Base-by-base conservation (phyloP, 306 rosid genomes). In the Alnus rubra region DNA sequence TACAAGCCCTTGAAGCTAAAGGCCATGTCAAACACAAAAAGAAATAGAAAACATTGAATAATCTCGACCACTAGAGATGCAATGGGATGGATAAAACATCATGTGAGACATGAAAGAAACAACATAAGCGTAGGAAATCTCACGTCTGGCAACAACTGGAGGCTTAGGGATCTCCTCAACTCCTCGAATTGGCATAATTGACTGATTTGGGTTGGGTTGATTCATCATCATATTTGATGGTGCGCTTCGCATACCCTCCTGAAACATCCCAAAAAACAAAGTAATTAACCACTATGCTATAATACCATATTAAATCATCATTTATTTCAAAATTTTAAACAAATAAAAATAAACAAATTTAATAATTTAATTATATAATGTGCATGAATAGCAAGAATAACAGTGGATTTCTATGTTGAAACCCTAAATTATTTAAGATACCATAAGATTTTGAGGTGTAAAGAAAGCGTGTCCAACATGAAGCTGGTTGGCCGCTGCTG, bases 191-290 rank as follows among this genome's bases (percentile, higher is more conserved):
- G 84, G 88, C 86, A 88, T 83, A 4, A 79, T 35, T 37, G 84
- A 85, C 73, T 91, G 89, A 81, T 76, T 88, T 60, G 82, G 91
- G 80, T 71, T 86, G 8, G 92, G 93, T 84, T 89, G 97, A 82
- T 83, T 89, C 58, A 82, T 82, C 83, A 86, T 49, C 82, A 87
- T 82, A 63, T 88, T 91, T 78, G 92, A 49, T 47, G 93, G 92
- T 52, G 85, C 78, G 83, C 87, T 88, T 75, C 97, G 83, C 77
- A 95, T 91, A 83, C 93, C 98, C 86, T 92, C 97, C 98, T 95
- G 86, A 73, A 33, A 63, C n/a, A n/a, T 39, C 9, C 31, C 72
- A 13, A 5, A 62, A 48, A 49, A 48, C 10, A 30, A 56, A 23
- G 28, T 23, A 23, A 23, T 23, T 23, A 23, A 23, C 28, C 28